Conservation (phyloP, 768 basidiomycete species). For the Pleurotus tuber-regium region DNA sequence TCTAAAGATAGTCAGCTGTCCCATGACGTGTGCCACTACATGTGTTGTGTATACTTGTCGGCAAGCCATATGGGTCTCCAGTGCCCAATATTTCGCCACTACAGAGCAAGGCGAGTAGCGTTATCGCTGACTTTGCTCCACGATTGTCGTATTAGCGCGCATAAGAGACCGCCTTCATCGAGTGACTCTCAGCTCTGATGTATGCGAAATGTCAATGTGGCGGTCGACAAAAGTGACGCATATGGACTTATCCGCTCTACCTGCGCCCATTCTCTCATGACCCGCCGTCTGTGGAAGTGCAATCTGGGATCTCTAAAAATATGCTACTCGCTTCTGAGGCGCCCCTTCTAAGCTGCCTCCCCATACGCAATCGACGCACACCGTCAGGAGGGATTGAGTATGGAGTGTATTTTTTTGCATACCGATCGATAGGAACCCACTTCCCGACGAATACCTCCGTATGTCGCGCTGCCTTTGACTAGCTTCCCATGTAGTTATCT, state of each 20-base stretch:
- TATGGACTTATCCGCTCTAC: constrained; percentile 2
- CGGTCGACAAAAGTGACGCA: too few relatives aligned
- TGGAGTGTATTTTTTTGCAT: not conserved
- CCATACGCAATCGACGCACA: not conserved
- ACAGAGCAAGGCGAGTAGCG: not conserved
- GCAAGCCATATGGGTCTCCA: not conserved
- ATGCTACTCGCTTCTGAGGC: not conserved
- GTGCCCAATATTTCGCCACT: not conserved
- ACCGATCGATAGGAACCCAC: constrained; percentile 4
- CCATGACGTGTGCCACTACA: constrained; percentile 1
- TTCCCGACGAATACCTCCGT: not conserved
- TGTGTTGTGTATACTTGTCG: not conserved
- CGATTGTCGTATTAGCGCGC: too few relatives aligned
- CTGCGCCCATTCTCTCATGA: constrained; percentile 4
- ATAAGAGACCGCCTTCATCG: too few relatives aligned
- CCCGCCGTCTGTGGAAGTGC: not conserved
- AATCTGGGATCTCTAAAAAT: not conserved
- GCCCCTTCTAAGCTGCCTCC: not conserved
- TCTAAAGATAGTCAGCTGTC: not conserved
- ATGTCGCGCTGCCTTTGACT: not conserved
- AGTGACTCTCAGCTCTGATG: too few relatives aligned
- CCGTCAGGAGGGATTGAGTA: not conserved
- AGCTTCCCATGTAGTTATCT: constrained; percentile 1
- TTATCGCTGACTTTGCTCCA: not conserved
- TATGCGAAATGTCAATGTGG: too few relatives aligned